Conservation (phyloP, 768 basidiomycete species). For the Cubamyces lactineus region DNA sequence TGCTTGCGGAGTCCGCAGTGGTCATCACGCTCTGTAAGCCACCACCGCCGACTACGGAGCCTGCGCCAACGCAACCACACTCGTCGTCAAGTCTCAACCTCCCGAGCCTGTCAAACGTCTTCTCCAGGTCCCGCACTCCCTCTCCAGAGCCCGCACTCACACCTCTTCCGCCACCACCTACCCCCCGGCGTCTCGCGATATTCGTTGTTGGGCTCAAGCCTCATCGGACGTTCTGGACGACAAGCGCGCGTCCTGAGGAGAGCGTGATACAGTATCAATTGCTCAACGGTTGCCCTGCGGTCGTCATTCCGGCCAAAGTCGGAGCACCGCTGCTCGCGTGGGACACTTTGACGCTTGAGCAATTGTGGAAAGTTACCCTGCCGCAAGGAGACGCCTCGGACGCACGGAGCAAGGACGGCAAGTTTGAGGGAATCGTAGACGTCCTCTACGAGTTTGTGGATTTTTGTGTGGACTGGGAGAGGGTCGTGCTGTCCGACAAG, state of each 20-base stretch:
- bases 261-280: slow-evolving; percentile 66
- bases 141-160: slow-evolving; percentile 53
- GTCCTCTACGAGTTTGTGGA: slow-evolving; percentile 63
- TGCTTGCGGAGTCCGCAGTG: slow-evolving; percentile 59
- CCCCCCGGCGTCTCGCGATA: slow-evolving; percentile 59
- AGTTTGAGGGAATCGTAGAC: slow-evolving; percentile 55
- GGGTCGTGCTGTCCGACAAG: slow-evolving; percentile 43
- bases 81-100: slow-evolving; percentile 36
- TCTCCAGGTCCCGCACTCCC: slow-evolving; percentile 53
- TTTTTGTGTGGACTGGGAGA: slow-evolving; percentile 64
- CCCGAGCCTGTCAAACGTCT: slow-evolving; percentile 47
- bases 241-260: slow-evolving; percentile 59
- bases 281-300: slow-evolving; percentile 61
- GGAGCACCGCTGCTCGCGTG: slow-evolving; percentile 68
- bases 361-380: slow-evolving; percentile 56
- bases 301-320: slow-evolving; percentile 60
- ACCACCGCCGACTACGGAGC: slow-evolving; percentile 24
- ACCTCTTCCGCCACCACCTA: slow-evolving; percentile 44
- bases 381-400: slow-evolving; percentile 40
- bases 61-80: slow-evolving; percentile 20
- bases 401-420: slow-evolving; percentile 34
- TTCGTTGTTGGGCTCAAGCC: slow-evolving; percentile 62
- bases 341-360: slow-evolving; percentile 61
- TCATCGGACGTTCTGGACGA: slow-evolving; percentile 61
- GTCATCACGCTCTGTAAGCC: slow-evolving; percentile 48